Conservation (phyloP, 2,329 filamentous ascomycete species). For the Exophiala sp. region DNA sequence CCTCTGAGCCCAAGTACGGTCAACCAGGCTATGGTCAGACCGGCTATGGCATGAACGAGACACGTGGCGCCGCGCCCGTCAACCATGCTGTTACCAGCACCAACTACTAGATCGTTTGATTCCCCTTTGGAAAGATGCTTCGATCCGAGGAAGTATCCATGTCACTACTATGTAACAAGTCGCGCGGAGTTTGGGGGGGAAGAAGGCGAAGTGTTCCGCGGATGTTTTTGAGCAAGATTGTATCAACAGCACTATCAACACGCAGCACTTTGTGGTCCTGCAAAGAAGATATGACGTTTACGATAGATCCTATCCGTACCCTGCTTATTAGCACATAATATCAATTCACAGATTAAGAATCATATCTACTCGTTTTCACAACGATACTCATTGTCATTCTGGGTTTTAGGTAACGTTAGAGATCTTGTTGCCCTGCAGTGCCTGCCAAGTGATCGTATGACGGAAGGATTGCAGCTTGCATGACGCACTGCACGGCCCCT, state of each 20-base stretch:
- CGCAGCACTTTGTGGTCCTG: not conserved
- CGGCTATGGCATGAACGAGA: slow-evolving; percentile 20
- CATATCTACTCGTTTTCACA: not conserved
- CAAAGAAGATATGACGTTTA: not conserved
- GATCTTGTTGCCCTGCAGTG: not conserved
- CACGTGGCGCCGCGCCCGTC: slow-evolving; percentile 2
- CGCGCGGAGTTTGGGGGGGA: not conserved
- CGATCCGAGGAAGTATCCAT: not conserved
- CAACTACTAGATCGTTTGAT: not conserved
- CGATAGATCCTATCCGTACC: not conserved
- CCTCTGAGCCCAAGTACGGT: slow-evolving; percentile 35
- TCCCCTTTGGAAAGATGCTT: not conserved
- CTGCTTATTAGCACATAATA: not conserved
- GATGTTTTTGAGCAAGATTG: not conserved
- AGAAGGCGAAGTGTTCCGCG: not conserved
- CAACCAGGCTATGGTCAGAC: slow-evolving; percentile 26
- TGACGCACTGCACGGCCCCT: not conserved
- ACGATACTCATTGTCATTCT: too few relatives aligned
- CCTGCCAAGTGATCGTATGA: not conserved
- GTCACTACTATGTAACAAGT: not conserved
- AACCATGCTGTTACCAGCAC: not conserved
- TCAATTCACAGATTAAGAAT: not conserved
- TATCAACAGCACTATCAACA: not conserved
- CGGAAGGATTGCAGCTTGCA: not conserved
- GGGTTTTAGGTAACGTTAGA: too few relatives aligned